These are phyloP conservation scores for Cyclaneusma minus DNA, from an alignment of 2,329 filamentous ascomycete species.

Conservation along the genomic window DNA sequence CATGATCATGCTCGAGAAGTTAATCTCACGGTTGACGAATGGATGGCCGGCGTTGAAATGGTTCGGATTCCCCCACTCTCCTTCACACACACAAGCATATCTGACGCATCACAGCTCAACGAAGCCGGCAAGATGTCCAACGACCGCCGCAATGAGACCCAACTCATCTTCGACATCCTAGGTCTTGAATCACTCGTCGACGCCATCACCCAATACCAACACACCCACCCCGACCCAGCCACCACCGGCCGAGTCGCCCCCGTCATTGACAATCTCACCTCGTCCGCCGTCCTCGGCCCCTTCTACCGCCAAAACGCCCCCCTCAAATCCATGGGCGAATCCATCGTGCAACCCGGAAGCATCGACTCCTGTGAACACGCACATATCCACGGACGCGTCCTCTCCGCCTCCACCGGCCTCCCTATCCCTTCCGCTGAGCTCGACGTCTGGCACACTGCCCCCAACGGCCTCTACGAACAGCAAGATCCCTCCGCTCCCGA, in stretches of 20 bases:
- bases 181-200: slow-evolving; percentile 67
- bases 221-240: slow-evolving; percentile 33
- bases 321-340: slow-evolving; percentile 49
- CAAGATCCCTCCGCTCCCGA: slow-evolving; percentile 45
- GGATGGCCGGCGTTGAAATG: slow-evolving; percentile 55
- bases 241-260: slow-evolving; percentile 11
- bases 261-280: slow-evolving; percentile 31
- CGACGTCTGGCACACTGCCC: slow-evolving; percentile 50
- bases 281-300: slow-evolving; percentile 68
- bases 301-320: slow-evolving; percentile 70
- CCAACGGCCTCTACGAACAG: slow-evolving; percentile 42
- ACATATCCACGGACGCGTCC: slow-evolving; percentile 40
- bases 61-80: slow-evolving; percentile 10
- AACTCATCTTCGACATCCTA: slow-evolving; percentile 57
- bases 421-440: slow-evolving; percentile 39
- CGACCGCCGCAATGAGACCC: slow-evolving; percentile 56
- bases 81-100: not conserved
- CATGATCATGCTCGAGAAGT: slow-evolving; percentile 73
- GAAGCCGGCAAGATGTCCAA: slow-evolving; percentile 54
- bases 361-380: slow-evolving; percentile 34
- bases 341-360: slow-evolving; percentile 34
- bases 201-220: slow-evolving; percentile 56
- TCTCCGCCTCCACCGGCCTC: slow-evolving; percentile 34
- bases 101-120: slow-evolving; percentile 30
- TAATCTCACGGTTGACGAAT: slow-evolving; percentile 66